phyloP scores from a whole-genome alignment of 331 rosid genomes.

The Stylosanthes scabra region DNA sequence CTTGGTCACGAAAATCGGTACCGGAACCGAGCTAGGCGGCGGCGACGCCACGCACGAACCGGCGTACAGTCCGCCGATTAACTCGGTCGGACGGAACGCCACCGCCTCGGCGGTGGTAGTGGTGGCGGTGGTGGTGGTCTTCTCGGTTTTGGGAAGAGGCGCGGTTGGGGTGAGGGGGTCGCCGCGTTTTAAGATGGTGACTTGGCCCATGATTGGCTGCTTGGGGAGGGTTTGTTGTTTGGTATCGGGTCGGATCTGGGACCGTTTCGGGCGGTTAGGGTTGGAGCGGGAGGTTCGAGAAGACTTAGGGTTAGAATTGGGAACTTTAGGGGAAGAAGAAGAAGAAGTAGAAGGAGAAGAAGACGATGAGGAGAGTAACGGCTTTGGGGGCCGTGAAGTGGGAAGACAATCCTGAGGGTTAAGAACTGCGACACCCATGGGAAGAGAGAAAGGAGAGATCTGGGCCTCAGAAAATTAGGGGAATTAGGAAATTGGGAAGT shows the following conservation, averaged over 20 bases:
- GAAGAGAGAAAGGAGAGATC: no score
- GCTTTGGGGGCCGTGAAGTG: neutral
- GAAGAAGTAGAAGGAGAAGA: neutral
- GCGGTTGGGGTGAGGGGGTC: constrained; percentile 17
- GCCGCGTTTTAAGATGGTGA: constrained; percentile 62
- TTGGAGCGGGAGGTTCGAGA: constrained; percentile 16
- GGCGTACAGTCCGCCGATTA: constrained; percentile 43
- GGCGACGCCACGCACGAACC: constrained; percentile 55
- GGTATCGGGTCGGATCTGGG: neutral
- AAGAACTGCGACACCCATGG: constrained; percentile 48
- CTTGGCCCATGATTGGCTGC: constrained; percentile 38
- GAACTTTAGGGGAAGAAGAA: neutral
- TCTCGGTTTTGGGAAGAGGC: neutral
- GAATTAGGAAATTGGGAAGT: neutral
- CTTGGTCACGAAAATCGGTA: constrained; percentile 55
- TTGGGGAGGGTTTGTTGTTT: neutral
- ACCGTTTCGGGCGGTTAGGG: constrained; percentile 28
- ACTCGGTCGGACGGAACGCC: constrained; percentile 16
- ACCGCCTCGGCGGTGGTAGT: neutral
- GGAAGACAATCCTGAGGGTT: constrained; percentile 41
- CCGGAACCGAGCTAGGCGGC: constrained; percentile 64
- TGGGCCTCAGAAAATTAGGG: no score
- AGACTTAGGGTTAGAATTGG: constrained; percentile 10
- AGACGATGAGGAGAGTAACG: constrained; percentile 7
- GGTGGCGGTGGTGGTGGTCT: neutral